Conservation (phyloP, 2,329 filamentous ascomycete species). For the Penicillium sp. region DNA sequence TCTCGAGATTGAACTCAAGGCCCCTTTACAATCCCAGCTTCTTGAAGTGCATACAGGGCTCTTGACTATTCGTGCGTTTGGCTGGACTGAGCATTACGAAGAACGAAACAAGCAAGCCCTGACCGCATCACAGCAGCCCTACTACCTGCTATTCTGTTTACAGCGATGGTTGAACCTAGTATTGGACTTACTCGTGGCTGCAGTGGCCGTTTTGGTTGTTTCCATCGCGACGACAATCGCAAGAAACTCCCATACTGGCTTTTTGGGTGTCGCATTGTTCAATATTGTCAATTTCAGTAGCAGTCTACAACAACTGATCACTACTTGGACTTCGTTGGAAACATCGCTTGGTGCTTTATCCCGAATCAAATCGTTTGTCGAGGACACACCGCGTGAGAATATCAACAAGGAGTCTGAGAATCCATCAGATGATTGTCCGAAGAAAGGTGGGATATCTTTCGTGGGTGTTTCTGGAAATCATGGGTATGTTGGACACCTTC, state of each 20-base stretch:
- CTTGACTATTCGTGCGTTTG: slow-evolving; percentile 51
- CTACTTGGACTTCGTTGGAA: slow-evolving; percentile 20
- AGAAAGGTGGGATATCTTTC: slow-evolving; percentile 38
- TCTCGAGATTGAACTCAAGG: slow-evolving; percentile 57
- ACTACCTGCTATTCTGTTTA: slow-evolving; percentile 8
- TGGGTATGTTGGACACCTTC: slow-evolving; percentile 21
- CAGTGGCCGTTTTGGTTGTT: slow-evolving; percentile 24
- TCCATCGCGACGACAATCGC: slow-evolving; percentile 18
- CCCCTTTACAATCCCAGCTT: slow-evolving; percentile 40
- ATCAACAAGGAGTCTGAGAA: slow-evolving; percentile 34
- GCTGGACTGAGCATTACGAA: slow-evolving; percentile 44
- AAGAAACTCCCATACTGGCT: slow-evolving; percentile 10
- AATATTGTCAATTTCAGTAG: slow-evolving; percentile 25
- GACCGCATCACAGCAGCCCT: slow-evolving; percentile 8
- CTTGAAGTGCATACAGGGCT: slow-evolving; percentile 49
- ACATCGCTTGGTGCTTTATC: slow-evolving; percentile 24
- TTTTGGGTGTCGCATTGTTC: slow-evolving; percentile 22
- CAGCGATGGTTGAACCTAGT: slow-evolving; percentile 12
- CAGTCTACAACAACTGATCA: slow-evolving; percentile 19
- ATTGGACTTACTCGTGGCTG: slow-evolving; percentile 23
- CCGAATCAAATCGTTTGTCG: slow-evolving; percentile 47
- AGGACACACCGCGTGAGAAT: slow-evolving; percentile 40
- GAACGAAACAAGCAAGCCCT: slow-evolving; percentile 16
- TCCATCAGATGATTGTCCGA: slow-evolving; percentile 37
- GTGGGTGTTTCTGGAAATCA: slow-evolving; percentile 39